Percentiles rank a stretch among this genome's conserved stretches.
These are phyloP conservation scores for Isoetes taiwanensis DNA, from an alignment of 75 land plant genomes.

Conservation along the genomic window DNA sequence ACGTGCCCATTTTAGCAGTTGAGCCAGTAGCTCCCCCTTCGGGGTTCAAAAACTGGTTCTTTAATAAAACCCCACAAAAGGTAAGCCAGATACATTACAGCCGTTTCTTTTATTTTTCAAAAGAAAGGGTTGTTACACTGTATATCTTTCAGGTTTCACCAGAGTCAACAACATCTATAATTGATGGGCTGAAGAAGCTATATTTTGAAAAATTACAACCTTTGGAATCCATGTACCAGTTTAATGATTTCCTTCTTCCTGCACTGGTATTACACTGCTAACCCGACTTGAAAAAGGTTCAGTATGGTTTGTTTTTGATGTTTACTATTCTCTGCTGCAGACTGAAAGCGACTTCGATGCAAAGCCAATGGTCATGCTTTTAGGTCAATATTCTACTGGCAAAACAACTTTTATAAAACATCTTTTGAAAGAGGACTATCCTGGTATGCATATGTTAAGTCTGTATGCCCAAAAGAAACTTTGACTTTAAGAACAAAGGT, in stretches of 20 bases:
- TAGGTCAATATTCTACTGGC: conserved; percentile 97
- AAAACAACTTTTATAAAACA: conserved; percentile 97
- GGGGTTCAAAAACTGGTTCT: too few relatives aligned
- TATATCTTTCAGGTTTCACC: conserved; percentile 31
- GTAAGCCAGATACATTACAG: too few relatives aligned
- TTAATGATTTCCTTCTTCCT: conserved; percentile 84
- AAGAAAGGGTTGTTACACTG: too few relatives aligned
- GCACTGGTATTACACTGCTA: too few relatives aligned
- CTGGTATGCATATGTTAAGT: conserved; percentile 29
- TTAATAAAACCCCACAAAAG: too few relatives aligned
- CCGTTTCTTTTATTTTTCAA: too few relatives aligned
- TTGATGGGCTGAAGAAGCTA: conserved; percentile 84
- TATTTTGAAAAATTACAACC: conserved; percentile 86
- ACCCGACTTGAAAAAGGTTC: background rate
- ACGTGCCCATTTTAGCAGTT: too few relatives aligned
- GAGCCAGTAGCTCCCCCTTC: too few relatives aligned
- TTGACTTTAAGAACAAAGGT: background rate
- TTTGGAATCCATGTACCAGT: conserved; percentile 71
- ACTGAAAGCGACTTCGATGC: conserved; percentile 95
- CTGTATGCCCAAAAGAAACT: background rate
- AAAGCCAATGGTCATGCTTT: conserved; percentile 94
- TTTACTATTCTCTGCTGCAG: conserved; percentile 24
- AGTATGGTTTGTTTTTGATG: background rate
- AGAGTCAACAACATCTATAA: conserved; percentile 63
- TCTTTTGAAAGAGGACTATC: conserved; percentile 52